Base-by-base conservation (phyloP, 2,329 filamentous ascomycete genomes). In the Ophiocordyceps sinensis region DNA sequence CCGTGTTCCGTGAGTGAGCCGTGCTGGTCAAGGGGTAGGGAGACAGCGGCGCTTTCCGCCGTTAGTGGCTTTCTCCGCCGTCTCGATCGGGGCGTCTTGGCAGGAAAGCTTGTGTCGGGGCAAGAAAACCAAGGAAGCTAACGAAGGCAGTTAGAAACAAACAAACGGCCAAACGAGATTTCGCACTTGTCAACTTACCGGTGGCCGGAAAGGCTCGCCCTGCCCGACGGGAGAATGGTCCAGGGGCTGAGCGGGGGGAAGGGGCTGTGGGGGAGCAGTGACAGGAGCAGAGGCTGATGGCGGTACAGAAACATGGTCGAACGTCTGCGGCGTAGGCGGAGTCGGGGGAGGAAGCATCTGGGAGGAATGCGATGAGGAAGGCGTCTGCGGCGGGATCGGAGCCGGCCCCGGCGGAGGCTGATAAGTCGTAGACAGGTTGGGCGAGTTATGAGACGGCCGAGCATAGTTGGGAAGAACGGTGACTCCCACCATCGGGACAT, bases 91-190 rank as follows among this genome's bases (percentile, higher is more conserved):
- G 51, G 46, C 28, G 54, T 53, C 50, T 53, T 54, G 38, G 48
- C 50, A 12, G 75, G 75, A 50, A 76, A 80, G 10, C 63, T 59
- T 26, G 58, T 49, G 28, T 72, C 68, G 4, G 71, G 69, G 28
- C 57, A 58, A 1, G 74, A 77, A 23, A 67, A 51, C 75, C 75
- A 79, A 10, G 76, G 76, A 10, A 79, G 59, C 72, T 78, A 13
- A 6, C 17, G 26, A 41, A 17, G 45, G n/a, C 17, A 36, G 37
- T 44, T 6, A 44, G 42, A 28, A 38, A 44, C 36, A 50, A 42
- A 23, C 23, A 23, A 23, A n/a, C 23, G 7, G 40, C 43, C 26
- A 19, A 31, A 19, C 2, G 6, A 6, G 3, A 26, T 10, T 12
- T 19, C 7, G 15, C 19, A 15, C n/a, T 19, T 9, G n/a, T 0